Base-by-base conservation (phyloP, 768 basidiomycete species). In the Leccinum barrowsii region DNA sequence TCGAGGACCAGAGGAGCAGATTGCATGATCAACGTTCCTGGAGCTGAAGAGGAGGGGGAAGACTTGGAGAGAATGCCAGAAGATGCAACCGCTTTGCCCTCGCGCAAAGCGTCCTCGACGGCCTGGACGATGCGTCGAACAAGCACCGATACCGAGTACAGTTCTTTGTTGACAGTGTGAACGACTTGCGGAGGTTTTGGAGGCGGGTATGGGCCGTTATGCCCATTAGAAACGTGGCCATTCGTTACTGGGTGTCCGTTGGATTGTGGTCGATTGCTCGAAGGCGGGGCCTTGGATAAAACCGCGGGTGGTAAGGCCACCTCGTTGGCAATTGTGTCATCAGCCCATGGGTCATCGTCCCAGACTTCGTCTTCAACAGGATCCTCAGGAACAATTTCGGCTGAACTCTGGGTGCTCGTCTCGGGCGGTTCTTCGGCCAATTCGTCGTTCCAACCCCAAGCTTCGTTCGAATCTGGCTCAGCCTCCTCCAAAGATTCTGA, bases 361-460 rank as follows among this genome's bases (percentile, higher is more conserved):
- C 85, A 86, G 15, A 76, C 70, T 30, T 72, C 74, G 54, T 82
- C 80, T 57, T 75, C 65, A 4, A 67, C 66, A 22, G 76, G 71
- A 17, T 61, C 71, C 11, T 71, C 70, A 7, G 67, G 52, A 6
- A 73, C 54, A 12, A 55, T 28, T 8, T 47, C 54, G 1, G 50
- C 12, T 2, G 59, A 59, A 49, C n/a, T 54, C 26, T 58, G 54
- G 22, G 19, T 26, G 5, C 48, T 53, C 15, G 77, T 78, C 13
- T 66, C 54, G 4, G 70, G 58, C 30, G 71, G 71, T 47, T 64
- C 73, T n/a, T 72, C 61, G n/a, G 58, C 44, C 22, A 32, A 3
- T 50, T 71, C 76, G 30, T 84, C 83, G 40, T 89, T 85, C 85
- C 85, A 90, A 2, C 86, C 91, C 90, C 91, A 92, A 1, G 88